Percentiles rank a stretch among this genome's conserved stretches.
These are phyloP conservation scores for Debaryomyces sp. DNA, from an alignment of 1,139 yeast species.

Conservation along the genomic window DNA sequence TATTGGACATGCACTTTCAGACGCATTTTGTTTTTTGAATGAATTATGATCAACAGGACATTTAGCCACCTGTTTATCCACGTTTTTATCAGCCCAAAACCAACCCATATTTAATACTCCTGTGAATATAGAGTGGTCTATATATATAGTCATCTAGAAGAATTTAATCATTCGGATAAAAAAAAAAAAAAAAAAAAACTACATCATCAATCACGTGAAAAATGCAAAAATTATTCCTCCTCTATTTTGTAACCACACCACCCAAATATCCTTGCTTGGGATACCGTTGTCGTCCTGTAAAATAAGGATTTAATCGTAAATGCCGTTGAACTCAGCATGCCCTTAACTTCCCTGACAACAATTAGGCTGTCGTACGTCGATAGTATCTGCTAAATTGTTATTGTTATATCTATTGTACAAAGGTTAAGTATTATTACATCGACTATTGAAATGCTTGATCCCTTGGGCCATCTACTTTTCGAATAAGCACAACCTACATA, in stretches of 20 bases:
- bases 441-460: not conserved
- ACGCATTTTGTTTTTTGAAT: not conserved
- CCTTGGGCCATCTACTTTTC: not conserved
- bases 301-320: not conserved
- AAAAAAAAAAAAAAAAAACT: slow-evolving; percentile 4
- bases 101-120: slow-evolving; percentile 60
- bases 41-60: slow-evolving; percentile 39
- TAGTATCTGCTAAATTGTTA: not conserved
- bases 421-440: not conserved
- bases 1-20: slow-evolving; percentile 8
- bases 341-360: not conserved
- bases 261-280: not conserved
- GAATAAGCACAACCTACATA: not conserved
- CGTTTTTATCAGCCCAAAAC: slow-evolving; percentile 67
- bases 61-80: slow-evolving; percentile 2
- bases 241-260: not conserved
- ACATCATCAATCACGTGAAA: slow-evolving; percentile 1
- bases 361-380: not conserved
- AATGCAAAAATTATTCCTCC: not conserved
- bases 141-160: not conserved
- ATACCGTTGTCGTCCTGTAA: not conserved
- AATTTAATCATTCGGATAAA: not conserved
- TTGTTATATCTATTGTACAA: not conserved
- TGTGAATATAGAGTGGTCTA: not conserved
- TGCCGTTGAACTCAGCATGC: not conserved